Conservation (phyloP, 805 yeast genomes). For the Pichia cephalocereana region DNA sequence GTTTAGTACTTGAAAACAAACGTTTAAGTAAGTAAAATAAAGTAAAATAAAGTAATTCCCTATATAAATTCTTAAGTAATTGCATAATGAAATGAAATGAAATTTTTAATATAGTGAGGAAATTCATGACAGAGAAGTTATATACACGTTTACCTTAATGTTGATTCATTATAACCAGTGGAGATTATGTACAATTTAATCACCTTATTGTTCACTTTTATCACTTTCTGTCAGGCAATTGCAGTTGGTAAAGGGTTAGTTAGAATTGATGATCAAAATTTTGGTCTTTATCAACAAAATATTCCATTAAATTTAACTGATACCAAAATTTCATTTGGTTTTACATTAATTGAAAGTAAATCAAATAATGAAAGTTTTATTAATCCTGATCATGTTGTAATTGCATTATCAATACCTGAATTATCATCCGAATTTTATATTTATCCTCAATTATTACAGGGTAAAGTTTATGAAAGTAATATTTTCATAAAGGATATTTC, state of each 20-base stretch:
- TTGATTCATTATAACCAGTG: too few relatives aligned
- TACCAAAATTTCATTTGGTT: slow-evolving; percentile 12
- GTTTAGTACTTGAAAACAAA: slow-evolving; percentile 13
- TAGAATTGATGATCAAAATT: slow-evolving; percentile 11
- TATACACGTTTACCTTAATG: too few relatives aligned
- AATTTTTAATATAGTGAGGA: too few relatives aligned
- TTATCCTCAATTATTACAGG: slow-evolving; percentile 14
- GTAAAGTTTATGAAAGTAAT: slow-evolving; percentile 6
- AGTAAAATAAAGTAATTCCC: too few relatives aligned
- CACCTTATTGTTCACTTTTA: neutral
- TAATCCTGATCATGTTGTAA: slow-evolving; percentile 20
- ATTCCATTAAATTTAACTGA: slow-evolving; percentile 13
- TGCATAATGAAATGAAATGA: too few relatives aligned
- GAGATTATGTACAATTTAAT: neutral
- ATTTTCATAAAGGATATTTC: slow-evolving; percentile 18
- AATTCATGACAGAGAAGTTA: too few relatives aligned
- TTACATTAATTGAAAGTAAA: slow-evolving; percentile 10
- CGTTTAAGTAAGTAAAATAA: neutral
- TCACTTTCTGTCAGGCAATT: slow-evolving; percentile 3
- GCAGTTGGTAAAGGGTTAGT: slow-evolving; percentile 9
- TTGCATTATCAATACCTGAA: slow-evolving; percentile 13
- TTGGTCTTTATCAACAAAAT: neutral
- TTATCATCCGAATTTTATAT: slow-evolving; percentile 12
- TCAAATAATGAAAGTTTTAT: neutral
- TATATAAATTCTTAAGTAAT: too few relatives aligned